phyloP scores from a whole-genome alignment of 23 red algal species.

The Agarophyton chilense region DNA sequence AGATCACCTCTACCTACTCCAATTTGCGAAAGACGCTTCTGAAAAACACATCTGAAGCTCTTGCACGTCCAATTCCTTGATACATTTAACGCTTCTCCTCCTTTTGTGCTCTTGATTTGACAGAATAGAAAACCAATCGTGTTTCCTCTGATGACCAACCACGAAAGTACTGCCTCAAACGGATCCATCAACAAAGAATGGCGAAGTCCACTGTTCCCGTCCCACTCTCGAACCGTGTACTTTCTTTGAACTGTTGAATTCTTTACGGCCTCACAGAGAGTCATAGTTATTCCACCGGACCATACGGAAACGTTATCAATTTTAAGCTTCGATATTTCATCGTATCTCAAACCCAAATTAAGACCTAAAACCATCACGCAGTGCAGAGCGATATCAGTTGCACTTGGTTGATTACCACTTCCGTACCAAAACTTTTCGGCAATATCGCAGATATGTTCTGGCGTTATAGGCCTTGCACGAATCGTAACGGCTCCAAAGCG shows the following conservation, averaged over 20 bases:
- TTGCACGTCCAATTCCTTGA: not conserved
- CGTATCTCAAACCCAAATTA: no score
- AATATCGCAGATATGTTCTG: no score
- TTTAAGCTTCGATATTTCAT: not conserved
- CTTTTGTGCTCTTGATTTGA: not conserved
- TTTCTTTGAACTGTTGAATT: conserved; percentile 7
- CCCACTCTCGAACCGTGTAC: conserved; percentile 18
- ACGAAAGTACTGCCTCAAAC: not conserved
- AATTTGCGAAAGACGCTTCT: not conserved
- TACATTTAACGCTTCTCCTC: not conserved
- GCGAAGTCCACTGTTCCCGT: not conserved
- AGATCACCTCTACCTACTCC: conserved; percentile 10
- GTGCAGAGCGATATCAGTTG: no score
- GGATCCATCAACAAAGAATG: conserved; percentile 31
- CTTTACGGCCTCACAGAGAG: not conserved
- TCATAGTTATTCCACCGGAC: not conserved
- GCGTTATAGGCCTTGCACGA: no score
- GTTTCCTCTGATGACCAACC: not conserved
- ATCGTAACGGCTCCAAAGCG: no score
- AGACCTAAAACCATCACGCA: no score
- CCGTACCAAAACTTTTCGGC: no score
- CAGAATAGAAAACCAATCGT: not conserved
- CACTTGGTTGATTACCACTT: no score
- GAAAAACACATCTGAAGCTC: not conserved
- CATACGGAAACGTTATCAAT: not conserved